phyloP scores from a whole-genome alignment of 1,139 yeast species.

The Scheffersomyces cryptocercus region DNA sequence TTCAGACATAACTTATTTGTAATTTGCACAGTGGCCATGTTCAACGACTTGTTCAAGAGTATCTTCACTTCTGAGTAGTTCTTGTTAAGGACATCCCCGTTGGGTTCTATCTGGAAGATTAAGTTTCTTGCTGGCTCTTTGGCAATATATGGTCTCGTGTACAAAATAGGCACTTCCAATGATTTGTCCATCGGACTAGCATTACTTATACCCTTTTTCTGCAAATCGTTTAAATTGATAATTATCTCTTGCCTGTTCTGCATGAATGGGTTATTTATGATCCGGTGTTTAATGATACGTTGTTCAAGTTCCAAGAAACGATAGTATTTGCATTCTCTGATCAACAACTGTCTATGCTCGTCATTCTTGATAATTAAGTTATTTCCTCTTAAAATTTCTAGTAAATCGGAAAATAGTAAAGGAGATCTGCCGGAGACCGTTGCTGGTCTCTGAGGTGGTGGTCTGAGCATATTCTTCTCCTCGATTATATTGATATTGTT shows the following conservation, averaged over 20 bases:
- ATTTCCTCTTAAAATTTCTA: slow-evolving; percentile 60
- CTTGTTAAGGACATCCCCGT: slow-evolving; percentile 11
- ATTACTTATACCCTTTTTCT: slow-evolving; percentile 40
- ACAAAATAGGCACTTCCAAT: slow-evolving; percentile 29
- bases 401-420: slow-evolving; percentile 56
- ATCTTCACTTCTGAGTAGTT: slow-evolving; percentile 29
- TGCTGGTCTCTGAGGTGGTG: slow-evolving; percentile 73
- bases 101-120: slow-evolving; percentile 53
- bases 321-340: slow-evolving; percentile 75
- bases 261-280: slow-evolving; percentile 53
- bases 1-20: slow-evolving; percentile 25
- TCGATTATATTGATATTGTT: slow-evolving; percentile 46
- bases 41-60: slow-evolving; percentile 28
- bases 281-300: slow-evolving; percentile 53
- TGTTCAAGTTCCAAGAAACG: slow-evolving; percentile 77
- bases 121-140: slow-evolving; percentile 47
- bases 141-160: slow-evolving; percentile 58
- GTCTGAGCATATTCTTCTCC: slow-evolving; percentile 54
- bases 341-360: slow-evolving; percentile 54
- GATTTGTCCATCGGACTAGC: slow-evolving; percentile 17
- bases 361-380: slow-evolving; percentile 47
- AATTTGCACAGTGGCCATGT: slow-evolving; percentile 28
- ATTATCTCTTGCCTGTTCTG: slow-evolving; percentile 53
- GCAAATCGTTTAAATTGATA: slow-evolving; percentile 50
- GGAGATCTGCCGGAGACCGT: slow-evolving; percentile 56